Evolutionary conservation across 2,329 filamentous ascomycete genomes (phyloP).

Genomic region (Colletotrichum musicola): DNA sequence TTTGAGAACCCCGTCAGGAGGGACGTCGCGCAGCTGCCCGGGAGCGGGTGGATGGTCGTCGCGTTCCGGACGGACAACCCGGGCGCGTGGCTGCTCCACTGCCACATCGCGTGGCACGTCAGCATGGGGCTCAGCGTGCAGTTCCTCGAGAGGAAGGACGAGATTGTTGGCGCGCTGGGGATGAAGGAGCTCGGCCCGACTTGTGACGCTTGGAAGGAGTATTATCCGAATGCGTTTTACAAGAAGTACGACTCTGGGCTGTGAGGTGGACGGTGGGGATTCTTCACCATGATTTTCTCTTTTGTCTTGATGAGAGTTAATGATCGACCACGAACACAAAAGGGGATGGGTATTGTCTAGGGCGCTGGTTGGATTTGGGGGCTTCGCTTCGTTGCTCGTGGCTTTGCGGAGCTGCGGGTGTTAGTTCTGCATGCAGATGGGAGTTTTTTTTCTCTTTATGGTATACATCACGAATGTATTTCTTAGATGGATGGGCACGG

Average conservation of each 20-base stretch:
- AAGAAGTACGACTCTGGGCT: constrained; percentile 41
- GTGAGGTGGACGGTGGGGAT: too few relatives aligned
- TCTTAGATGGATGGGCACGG: too few relatives aligned
- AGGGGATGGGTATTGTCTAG: too few relatives aligned
- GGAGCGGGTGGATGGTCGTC: constrained; percentile 58
- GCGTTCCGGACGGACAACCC: constrained; percentile 65
- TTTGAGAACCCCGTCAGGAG: constrained; percentile 58
- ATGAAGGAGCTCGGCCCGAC: constrained; percentile 37
- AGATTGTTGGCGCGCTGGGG: constrained; percentile 36
- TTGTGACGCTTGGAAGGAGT: constrained; percentile 40
- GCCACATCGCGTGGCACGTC: constrained; percentile 64
- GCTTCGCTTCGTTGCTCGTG: too few relatives aligned
- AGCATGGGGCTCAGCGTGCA: constrained; percentile 63
- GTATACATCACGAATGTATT: too few relatives aligned
- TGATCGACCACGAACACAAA: too few relatives aligned
- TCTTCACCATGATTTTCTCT: too few relatives aligned
- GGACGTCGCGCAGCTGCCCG: constrained; percentile 59
- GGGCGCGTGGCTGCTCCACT: constrained; percentile 61
- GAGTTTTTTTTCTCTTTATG: too few relatives aligned
- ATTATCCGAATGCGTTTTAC: constrained; percentile 33
- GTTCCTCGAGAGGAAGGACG: constrained; percentile 57
- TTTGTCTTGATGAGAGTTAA: too few relatives aligned
- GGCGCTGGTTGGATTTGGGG: too few relatives aligned
- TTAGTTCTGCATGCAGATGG: too few relatives aligned
- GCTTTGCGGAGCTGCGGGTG: too few relatives aligned